Evolutionary conservation across 1,284 basidiomycete species (phyloP).

Genomic region (Xerocomus amazonicus): DNA sequence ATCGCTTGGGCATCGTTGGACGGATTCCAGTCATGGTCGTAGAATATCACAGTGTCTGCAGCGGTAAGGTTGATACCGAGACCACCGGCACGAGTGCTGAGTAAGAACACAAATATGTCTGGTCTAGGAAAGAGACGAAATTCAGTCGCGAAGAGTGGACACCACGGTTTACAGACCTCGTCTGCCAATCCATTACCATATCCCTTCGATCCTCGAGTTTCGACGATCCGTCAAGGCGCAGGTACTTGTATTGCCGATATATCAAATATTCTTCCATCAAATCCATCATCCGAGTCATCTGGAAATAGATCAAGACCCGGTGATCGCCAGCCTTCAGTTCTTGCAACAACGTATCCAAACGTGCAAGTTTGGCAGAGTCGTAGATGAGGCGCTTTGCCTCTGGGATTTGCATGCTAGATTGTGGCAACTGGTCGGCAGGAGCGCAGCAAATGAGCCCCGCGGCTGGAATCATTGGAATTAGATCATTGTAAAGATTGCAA

Average conservation of each 20-base stretch:
- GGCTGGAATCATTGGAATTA: slow-evolving; percentile 63
- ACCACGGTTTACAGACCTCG: slow-evolving; percentile 57
- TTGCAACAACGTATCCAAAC: slow-evolving; percentile 84
- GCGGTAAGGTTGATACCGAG: slow-evolving; percentile 98
- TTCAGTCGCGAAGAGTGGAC: slow-evolving; percentile 1
- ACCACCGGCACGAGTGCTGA: slow-evolving; percentile 96
- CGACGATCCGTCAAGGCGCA: slow-evolving; percentile 92
- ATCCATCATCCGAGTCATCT: slow-evolving; percentile 99
- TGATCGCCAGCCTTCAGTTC: slow-evolving; percentile 94
- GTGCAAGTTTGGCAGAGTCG: slow-evolving; percentile 95
- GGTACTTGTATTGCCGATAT: slow-evolving; percentile 96
- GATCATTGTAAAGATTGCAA: slow-evolving; percentile 46
- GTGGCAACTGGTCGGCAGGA: slow-evolving; percentile 73
- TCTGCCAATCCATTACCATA: slow-evolving; percentile 99
- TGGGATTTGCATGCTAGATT: slow-evolving; percentile 88
- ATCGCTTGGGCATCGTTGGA: slow-evolving; percentile 99
- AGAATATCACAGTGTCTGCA: slow-evolving; percentile 97
- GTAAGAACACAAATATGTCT: slow-evolving; percentile 93
- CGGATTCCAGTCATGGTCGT: slow-evolving; percentile 99
- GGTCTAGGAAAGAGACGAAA: slow-evolving; percentile 49
- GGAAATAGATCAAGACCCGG: slow-evolving; percentile 96
- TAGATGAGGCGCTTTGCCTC: slow-evolving; percentile 95
- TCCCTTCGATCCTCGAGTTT: slow-evolving; percentile 96
- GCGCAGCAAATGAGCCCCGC: slow-evolving; percentile 72
- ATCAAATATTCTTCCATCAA: slow-evolving; percentile 99